These are phyloP conservation scores for Phytophthora syringae DNA, from an alignment of 352 stramenopile species.

Conservation along the genomic window DNA sequence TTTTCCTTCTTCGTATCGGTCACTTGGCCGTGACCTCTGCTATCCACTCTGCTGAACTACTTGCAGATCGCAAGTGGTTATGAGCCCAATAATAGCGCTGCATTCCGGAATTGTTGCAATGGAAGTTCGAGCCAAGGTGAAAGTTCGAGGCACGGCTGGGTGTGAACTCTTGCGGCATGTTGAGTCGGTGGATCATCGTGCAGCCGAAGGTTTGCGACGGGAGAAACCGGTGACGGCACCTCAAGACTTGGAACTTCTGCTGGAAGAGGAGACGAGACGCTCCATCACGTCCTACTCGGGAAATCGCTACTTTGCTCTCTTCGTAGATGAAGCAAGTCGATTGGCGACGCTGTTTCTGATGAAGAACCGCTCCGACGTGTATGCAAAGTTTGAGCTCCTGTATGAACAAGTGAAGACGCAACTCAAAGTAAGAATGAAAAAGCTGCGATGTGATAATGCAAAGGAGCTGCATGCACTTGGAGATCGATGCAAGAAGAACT, in stretches of 20 bases:
- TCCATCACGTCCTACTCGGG: slow-evolving; percentile 36
- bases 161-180: slow-evolving; percentile 54
- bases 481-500: neutral
- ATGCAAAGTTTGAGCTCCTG: too few relatives aligned
- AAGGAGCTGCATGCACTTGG: neutral
- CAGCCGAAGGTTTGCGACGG: slow-evolving; percentile 59
- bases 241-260: slow-evolving; percentile 50
- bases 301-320: too few relatives aligned
- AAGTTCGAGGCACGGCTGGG: slow-evolving; percentile 51
- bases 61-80: too few relatives aligned
- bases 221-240: slow-evolving; percentile 13
- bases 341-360: too few relatives aligned
- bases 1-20: too few relatives aligned
- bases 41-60: too few relatives aligned
- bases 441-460: neutral
- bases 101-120: slow-evolving; percentile 21
- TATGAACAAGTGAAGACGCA: too few relatives aligned
- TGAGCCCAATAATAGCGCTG: slow-evolving; percentile 13
- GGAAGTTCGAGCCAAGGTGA: slow-evolving; percentile 34
- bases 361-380: too few relatives aligned
- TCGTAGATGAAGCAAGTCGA: too few relatives aligned
- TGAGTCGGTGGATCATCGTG: slow-evolving; percentile 60
- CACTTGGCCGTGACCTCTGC: too few relatives aligned
- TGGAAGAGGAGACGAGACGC: slow-evolving; percentile 70
- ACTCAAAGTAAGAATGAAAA: too few relatives aligned